Conservation (phyloP, 2,329 filamentous ascomycete species). For the Eutypella sp. region DNA sequence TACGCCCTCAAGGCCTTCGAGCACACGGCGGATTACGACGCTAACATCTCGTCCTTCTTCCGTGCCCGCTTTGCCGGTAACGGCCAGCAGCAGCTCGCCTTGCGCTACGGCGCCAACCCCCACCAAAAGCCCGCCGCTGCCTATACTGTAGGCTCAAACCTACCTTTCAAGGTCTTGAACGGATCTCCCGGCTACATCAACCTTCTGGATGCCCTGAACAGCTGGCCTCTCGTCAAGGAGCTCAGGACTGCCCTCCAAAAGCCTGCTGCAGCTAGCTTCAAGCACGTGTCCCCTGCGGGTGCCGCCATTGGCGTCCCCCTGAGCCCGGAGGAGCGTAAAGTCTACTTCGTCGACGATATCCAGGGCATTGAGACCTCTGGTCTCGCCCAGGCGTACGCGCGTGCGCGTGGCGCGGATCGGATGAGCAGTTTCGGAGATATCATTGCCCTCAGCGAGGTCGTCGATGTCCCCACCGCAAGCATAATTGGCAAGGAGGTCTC, state of each 20-base stretch:
- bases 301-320: conserved; percentile 90
- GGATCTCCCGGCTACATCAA: conserved; percentile 97
- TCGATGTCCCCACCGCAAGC: conserved; percentile 89
- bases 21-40: conserved; percentile 95
- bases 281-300: conserved; percentile 96
- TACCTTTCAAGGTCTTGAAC: conserved; percentile 92
- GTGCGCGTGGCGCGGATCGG: conserved; percentile 90
- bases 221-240: conserved; percentile 96
- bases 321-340: conserved; percentile 83
- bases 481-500: conserved; percentile 98
- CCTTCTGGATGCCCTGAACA: conserved; percentile 90
- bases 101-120: conserved; percentile 94
- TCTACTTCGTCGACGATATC: conserved; percentile 98
- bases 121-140: conserved; percentile 96
- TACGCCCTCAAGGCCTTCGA: conserved; percentile 98
- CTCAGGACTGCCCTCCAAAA: conserved; percentile 81
- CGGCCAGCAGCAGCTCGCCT: conserved; percentile 74
- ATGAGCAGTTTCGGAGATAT: conserved; percentile 99
- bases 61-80: conserved; percentile 90
- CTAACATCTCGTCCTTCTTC: conserved; percentile 94
- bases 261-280: conserved; percentile 95
- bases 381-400: conserved; percentile 91
- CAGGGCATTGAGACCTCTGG: conserved; percentile 78
- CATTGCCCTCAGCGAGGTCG: conserved; percentile 85
- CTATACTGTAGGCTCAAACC: conserved; percentile 63